Evolutionary conservation across 202 grass and related monocot species (phyloP).

Genomic region (Bolboschoenoplectus hybrid): DNA sequence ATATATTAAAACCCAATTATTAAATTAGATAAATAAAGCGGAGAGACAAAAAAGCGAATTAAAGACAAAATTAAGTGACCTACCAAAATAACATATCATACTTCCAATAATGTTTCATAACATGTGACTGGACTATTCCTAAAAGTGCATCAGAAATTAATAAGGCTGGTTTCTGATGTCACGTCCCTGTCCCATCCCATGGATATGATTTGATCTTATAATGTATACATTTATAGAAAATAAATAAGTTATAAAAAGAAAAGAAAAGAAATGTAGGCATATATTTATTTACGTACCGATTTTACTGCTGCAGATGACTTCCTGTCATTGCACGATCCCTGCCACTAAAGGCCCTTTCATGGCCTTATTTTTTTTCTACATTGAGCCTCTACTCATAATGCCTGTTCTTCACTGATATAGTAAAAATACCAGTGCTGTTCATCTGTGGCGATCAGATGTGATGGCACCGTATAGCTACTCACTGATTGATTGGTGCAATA

Average conservation of each 20-base stretch:
- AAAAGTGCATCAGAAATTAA: constrained; percentile 11
- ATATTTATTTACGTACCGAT: no score
- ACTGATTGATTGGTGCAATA: neutral
- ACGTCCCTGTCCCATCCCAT: neutral
- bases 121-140: neutral
- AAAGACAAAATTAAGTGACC: neutral
- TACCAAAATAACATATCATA: neutral
- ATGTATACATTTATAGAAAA: neutral
- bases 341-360: no score
- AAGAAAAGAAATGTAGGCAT: no score
- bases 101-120: neutral
- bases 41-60: neutral
- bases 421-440: neutral
- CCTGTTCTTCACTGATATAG: neutral
- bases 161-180: constrained; percentile 1
- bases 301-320: no score
- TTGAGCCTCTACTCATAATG: no score
- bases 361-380: no score
- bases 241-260: no score
- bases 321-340: no score
- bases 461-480: neutral
- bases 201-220: constrained; percentile 7
- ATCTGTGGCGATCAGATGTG: neutral
- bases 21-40: neutral
- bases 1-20: no score